These are phyloP conservation scores for Hydnum rufescens DNA, from an alignment of 768 basidiomycete species.

Conservation along the genomic window DNA sequence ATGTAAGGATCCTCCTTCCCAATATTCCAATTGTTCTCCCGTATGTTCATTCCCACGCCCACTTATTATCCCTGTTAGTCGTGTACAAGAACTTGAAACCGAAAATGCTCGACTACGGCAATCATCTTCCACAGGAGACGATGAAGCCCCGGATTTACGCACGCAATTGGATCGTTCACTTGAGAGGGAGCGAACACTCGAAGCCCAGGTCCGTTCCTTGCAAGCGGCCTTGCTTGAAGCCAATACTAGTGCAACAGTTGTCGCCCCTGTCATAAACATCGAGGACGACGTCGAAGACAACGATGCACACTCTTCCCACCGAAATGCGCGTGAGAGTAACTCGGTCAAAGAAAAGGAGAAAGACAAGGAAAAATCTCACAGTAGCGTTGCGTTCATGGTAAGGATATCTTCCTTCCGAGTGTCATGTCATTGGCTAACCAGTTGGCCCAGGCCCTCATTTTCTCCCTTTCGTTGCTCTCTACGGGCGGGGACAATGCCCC, in stretches of 20 bases:
- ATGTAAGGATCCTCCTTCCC: conserved; percentile 33
- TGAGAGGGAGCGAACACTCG: conserved; percentile 5
- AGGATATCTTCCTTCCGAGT: neutral
- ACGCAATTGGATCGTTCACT: neutral
- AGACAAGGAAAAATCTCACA: conserved; percentile 9
- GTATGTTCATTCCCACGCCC: neutral
- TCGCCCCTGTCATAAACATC: neutral
- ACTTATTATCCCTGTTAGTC: conserved; percentile 26
- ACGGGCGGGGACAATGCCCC: neutral
- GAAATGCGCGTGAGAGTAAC: neutral
- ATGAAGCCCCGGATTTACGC: neutral
- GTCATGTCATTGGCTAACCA: neutral
- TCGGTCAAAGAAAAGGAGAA: neutral
- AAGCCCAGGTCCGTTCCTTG: neutral
- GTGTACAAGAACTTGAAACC: conserved; percentile 64
- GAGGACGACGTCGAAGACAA: conserved; percentile 5
- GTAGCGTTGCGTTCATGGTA: conserved; percentile 14
- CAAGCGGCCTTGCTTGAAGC: neutral
- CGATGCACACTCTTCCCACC: conserved; percentile 1
- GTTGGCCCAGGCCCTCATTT: conserved; percentile 5
- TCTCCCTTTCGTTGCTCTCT: conserved; percentile 9
- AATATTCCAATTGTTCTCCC: neutral
- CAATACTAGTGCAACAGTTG: neutral
- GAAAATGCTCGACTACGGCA: conserved; percentile 55
- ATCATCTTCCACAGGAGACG: neutral